These are phyloP conservation scores for Aureobasidium sp. DNA, from an alignment of 2,329 filamentous ascomycete species.

Conservation along the genomic window DNA sequence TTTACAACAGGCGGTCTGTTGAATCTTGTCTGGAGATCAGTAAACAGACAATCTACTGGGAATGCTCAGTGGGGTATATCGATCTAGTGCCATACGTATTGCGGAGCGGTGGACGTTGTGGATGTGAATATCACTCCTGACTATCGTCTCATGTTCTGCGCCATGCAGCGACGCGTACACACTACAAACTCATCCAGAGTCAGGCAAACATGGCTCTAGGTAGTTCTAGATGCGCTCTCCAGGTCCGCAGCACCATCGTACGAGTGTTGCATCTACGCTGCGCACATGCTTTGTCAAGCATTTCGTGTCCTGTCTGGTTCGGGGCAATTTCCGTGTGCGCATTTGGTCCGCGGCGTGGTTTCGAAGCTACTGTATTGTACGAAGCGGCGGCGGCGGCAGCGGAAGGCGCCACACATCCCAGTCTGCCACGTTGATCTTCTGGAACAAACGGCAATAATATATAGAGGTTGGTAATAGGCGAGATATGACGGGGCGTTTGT, in stretches of 20 bases:
- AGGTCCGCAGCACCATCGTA: background rate
- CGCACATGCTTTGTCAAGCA: background rate
- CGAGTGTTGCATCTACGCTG: conserved; percentile 2
- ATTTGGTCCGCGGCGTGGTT: background rate
- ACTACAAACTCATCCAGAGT: background rate
- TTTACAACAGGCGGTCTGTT: background rate
- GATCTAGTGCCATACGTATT: background rate
- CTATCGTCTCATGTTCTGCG: background rate
- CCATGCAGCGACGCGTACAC: background rate
- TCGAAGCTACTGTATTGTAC: background rate
- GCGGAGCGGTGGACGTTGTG: background rate
- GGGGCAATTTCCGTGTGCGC: background rate
- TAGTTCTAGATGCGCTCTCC: background rate
- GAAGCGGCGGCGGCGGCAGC: background rate
- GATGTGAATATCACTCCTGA: background rate
- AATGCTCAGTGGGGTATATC: background rate
- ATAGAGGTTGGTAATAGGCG: background rate
- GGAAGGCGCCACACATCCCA: background rate
- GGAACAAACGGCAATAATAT: background rate
- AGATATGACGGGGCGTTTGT: background rate
- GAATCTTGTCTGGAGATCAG: background rate
- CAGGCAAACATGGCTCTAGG: background rate
- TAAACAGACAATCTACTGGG: background rate
- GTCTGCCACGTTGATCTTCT: background rate
- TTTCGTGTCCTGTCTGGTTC: background rate